Evolutionary conservation across 805 yeast genomes (phyloP), one percentile per base, ranked within the genome.

Genomic region (Ogataea henricii): DNA sequence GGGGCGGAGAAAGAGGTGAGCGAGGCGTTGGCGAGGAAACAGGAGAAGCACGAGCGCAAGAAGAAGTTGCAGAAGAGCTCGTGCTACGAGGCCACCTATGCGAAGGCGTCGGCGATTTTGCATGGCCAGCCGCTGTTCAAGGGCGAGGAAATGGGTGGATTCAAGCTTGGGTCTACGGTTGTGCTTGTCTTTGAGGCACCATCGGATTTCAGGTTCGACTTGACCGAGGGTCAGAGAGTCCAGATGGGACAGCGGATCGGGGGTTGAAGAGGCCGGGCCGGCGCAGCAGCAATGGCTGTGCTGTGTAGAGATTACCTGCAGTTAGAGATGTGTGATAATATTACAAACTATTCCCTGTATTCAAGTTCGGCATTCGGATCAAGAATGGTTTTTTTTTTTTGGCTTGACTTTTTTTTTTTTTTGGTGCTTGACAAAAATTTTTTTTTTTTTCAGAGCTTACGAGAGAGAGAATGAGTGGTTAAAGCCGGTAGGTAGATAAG

Each of bases 151-250:
- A 87, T 94, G 78, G 99, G 99, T 35, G 99, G 99, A 0, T 94
- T 94, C 70, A 87, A 87, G 72, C 74, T 94, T 45, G 99, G 99
- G 0, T 86, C 96, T 23, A 94, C 99, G 0, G 94, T 94, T n/a
- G 99, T 94, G 14, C 74, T 94, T 54, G 95, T 92, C 18, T 94
- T 94, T 68, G 99, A 94, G 70, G 99, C 97, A 1, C 99, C 99
- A 21, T 78, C 76, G 48, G 72, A 76, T 51, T 94, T 92, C 66
- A 68, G 79, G 59, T 94, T 90, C 62, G 70, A 77, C 30, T 76
- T 90, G 38, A 71, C 77, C 40, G 76, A 78, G 13, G 95, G 95
- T n/a, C 84, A 89, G 56, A 77, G 73, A 54, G 90, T 94, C 40
- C 82, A 83, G 63, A 82, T 92, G 82, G 99, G 99, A 10, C 85